Conservation (phyloP, 768 basidiomycete genomes). For the Phanerochaete sordida region DNA sequence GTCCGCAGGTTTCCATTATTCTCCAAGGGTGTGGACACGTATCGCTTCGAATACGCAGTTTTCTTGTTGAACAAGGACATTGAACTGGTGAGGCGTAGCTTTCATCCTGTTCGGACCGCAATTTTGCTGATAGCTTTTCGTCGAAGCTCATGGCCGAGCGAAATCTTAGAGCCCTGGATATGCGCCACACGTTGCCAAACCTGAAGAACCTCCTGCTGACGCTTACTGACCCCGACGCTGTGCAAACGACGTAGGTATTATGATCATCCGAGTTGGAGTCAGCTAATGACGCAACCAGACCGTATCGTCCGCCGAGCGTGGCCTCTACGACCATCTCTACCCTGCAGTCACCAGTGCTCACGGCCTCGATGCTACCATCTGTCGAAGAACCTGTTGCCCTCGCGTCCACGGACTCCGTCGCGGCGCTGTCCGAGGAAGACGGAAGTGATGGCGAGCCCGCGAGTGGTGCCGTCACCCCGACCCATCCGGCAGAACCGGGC, state of each 20-base stretch:
- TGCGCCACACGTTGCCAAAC: constrained; percentile 95
- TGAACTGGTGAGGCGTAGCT: constrained; percentile 66
- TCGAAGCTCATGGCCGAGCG: constrained; percentile 85
- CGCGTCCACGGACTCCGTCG: background rate
- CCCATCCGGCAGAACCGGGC: constrained; percentile 17
- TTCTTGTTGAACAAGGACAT: constrained; percentile 97
- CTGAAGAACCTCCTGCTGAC: constrained; percentile 91
- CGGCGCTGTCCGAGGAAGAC: background rate
- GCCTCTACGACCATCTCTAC: constrained; percentile 12
- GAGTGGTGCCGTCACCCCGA: constrained; percentile 61
- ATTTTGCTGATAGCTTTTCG: constrained; percentile 10
- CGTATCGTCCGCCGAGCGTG: constrained; percentile 6
- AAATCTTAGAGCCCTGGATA: constrained; percentile 85
- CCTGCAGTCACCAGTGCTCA: constrained; percentile 9
- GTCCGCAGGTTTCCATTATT: constrained; percentile 85
- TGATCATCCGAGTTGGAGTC: background rate
- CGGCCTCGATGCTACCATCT: background rate
- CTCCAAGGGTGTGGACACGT: constrained; percentile 91
- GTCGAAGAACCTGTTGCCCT: constrained; percentile 1
- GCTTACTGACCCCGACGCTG: constrained; percentile 66
- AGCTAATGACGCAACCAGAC: background rate
- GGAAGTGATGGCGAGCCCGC: constrained; percentile 36
- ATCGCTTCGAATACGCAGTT: constrained; percentile 96
- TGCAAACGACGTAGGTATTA: constrained; percentile 42
- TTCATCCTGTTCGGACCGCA: background rate